A percentile compares a stretch with the other conserved stretches of the same genome.
Conservation (phyloP, 1,139 yeast genomes). For the Hemisphaericaspora subhashii region DNA sequence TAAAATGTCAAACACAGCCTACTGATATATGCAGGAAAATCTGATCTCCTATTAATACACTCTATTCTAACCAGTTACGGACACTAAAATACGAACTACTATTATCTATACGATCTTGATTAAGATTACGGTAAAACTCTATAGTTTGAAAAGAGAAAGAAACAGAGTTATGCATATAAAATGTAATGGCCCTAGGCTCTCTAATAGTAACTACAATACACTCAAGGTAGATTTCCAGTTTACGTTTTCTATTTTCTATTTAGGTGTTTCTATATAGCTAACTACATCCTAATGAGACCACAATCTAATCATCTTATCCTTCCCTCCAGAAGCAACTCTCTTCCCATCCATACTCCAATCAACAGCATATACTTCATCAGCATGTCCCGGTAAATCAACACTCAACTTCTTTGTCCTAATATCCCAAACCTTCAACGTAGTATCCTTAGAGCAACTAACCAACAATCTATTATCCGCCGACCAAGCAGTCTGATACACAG, state of each 20-base stretch:
- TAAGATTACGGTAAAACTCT: too few relatives aligned
- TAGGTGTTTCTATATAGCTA: not conserved
- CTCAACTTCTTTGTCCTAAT: slow-evolving; percentile 77
- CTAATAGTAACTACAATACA: too few relatives aligned
- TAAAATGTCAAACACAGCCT: too few relatives aligned
- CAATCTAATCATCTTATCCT: slow-evolving; percentile 87
- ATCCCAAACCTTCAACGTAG: slow-evolving; percentile 97
- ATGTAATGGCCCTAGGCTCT: too few relatives aligned
- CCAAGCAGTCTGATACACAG: slow-evolving; percentile 99
- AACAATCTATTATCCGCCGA: slow-evolving; percentile 89
- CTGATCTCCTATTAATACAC: too few relatives aligned
- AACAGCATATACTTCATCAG: slow-evolving; percentile 94
- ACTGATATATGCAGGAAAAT: not conserved
- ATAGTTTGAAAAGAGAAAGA: too few relatives aligned
- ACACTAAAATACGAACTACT: too few relatives aligned
- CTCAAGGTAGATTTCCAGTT: too few relatives aligned
- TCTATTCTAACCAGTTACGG: too few relatives aligned
- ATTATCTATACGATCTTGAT: too few relatives aligned
- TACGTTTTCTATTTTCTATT: too few relatives aligned
- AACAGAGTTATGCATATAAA: too few relatives aligned
- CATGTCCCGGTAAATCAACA: slow-evolving; percentile 93
- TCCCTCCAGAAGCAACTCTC: slow-evolving; percentile 93
- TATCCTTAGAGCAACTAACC: slow-evolving; percentile 94
- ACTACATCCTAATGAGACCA: slow-evolving; percentile 70
- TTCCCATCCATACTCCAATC: slow-evolving; percentile 98